Conservation (phyloP, 1,284 basidiomycete genomes). For the Taiwanofungus camphoratus region DNA sequence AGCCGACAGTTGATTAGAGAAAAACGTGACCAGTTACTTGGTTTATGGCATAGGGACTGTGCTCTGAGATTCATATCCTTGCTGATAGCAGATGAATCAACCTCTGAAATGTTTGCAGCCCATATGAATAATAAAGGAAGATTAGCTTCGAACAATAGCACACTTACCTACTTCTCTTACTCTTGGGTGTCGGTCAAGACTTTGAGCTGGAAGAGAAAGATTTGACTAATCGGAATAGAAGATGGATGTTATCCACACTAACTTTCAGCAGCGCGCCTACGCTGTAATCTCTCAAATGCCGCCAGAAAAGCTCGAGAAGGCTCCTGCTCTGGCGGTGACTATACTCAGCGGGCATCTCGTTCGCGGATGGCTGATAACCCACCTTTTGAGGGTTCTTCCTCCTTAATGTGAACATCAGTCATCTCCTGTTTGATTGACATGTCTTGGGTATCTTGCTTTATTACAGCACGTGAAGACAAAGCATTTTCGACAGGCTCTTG, state of each 20-base stretch:
- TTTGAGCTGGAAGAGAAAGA: not conserved
- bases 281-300: constrained; percentile 2
- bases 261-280: not conserved
- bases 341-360: not conserved
- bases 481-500: constrained; percentile 4
- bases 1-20: not conserved
- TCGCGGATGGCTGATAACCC: too few species aligned
- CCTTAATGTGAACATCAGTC: constrained; percentile 1
- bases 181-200: not conserved
- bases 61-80: too few species aligned
- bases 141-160: too few species aligned
- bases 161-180: too few species aligned
- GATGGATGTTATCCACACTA: not conserved
- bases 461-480: not conserved
- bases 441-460: not conserved
- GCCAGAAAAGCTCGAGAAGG: constrained; percentile 2
- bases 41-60: too few species aligned
- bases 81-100: too few species aligned
- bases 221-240: not conserved
- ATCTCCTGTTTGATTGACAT: constrained; percentile 1
- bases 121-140: too few species aligned
- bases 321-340: not conserved
- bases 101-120: too few species aligned
- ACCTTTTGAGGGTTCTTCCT: constrained; percentile 1
- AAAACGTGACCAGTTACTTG: too few species aligned